A percentile compares a stretch with the other conserved stretches of the same genome.
These are phyloP conservation scores for Penicillium tannophilum DNA, from an alignment of 495 filamentous ascomycete species.

Conservation along the genomic window DNA sequence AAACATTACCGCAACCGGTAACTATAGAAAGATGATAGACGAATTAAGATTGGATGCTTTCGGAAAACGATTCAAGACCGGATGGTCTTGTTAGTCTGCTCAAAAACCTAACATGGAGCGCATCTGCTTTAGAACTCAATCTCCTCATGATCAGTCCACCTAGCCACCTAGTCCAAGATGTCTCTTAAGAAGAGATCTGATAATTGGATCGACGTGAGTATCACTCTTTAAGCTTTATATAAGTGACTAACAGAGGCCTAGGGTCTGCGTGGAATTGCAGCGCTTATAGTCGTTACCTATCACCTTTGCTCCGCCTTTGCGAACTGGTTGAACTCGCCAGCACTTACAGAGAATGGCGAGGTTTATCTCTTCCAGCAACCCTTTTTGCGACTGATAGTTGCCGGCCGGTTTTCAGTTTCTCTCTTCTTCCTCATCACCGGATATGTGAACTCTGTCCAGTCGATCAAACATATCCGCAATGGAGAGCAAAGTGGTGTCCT, in stretches of 20 bases:
- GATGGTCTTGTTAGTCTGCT: too few species aligned
- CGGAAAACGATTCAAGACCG: too few species aligned
- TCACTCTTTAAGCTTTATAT: background rate
- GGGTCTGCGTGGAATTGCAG: slow-evolving; percentile 19
- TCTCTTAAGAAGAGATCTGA: slow-evolving; percentile 8
- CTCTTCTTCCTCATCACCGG: slow-evolving; percentile 20
- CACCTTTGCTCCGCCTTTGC: slow-evolving; percentile 20
- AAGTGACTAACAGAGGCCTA: slow-evolving; percentile 1
- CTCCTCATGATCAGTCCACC: background rate
- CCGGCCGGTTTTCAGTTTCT: slow-evolving; percentile 13
- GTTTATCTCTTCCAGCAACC: slow-evolving; percentile 17
- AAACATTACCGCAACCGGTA: too few species aligned
- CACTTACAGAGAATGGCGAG: slow-evolving; percentile 9
- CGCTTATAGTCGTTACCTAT: slow-evolving; percentile 17
- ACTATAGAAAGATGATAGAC: too few species aligned
- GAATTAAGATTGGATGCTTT: too few species aligned
- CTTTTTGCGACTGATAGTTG: slow-evolving; percentile 15
- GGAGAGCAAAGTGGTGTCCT: slow-evolving; percentile 12
- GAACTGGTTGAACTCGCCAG: slow-evolving; percentile 20
- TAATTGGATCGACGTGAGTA: slow-evolving; percentile 21
- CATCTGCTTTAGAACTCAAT: background rate
- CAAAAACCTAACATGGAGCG: too few species aligned
- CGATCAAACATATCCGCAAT: slow-evolving; percentile 11
- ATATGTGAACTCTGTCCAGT: slow-evolving; percentile 19
- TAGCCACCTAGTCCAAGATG: background rate